These are phyloP conservation scores for Penicillium sp. DNA, from an alignment of 2,329 filamentous ascomycete species.

Conservation along the genomic window DNA sequence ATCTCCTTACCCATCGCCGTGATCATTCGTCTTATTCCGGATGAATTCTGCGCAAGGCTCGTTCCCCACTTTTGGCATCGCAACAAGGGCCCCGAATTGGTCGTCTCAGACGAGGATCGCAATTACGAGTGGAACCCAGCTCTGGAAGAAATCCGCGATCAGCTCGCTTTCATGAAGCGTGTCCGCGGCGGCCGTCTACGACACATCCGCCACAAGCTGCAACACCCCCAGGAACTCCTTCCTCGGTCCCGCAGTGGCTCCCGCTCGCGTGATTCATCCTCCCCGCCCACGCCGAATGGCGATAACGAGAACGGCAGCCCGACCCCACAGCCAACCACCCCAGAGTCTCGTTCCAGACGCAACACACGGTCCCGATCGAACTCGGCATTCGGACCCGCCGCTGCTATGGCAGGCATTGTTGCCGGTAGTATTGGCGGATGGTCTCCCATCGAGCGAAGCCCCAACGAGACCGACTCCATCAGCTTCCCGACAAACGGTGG, in stretches of 20 bases:
- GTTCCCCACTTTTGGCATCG: slow-evolving; percentile 41
- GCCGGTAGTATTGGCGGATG: slow-evolving; percentile 65
- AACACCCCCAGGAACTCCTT: slow-evolving; percentile 53
- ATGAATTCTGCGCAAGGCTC: slow-evolving; percentile 51
- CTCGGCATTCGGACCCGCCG: slow-evolving; percentile 57
- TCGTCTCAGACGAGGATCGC: slow-evolving; percentile 48
- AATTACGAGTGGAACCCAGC: slow-evolving; percentile 59
- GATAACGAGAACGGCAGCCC: slow-evolving; percentile 47
- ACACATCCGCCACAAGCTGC: slow-evolving; percentile 59
- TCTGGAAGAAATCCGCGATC: slow-evolving; percentile 61
- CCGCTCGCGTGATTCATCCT: slow-evolving; percentile 43
- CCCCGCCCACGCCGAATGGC: slow-evolving; percentile 56
- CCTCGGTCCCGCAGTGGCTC: slow-evolving; percentile 45
- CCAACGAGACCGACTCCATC: slow-evolving; percentile 23
- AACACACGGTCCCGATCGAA: slow-evolving; percentile 59
- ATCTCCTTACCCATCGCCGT: slow-evolving; percentile 66
- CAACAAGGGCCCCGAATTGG: slow-evolving; percentile 42
- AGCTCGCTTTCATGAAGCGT: slow-evolving; percentile 62
- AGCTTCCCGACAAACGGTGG: slow-evolving; percentile 36
- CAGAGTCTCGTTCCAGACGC: slow-evolving; percentile 51
- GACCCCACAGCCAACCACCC: slow-evolving; percentile 50
- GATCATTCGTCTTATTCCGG: slow-evolving; percentile 59
- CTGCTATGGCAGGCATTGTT: slow-evolving; percentile 64
- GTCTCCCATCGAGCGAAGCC: slow-evolving; percentile 57
- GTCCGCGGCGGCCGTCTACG: slow-evolving; percentile 62